Evolutionary conservation across 2,329 filamentous ascomycete genomes (phyloP).

Genomic region (Geosmithia flava): DNA sequence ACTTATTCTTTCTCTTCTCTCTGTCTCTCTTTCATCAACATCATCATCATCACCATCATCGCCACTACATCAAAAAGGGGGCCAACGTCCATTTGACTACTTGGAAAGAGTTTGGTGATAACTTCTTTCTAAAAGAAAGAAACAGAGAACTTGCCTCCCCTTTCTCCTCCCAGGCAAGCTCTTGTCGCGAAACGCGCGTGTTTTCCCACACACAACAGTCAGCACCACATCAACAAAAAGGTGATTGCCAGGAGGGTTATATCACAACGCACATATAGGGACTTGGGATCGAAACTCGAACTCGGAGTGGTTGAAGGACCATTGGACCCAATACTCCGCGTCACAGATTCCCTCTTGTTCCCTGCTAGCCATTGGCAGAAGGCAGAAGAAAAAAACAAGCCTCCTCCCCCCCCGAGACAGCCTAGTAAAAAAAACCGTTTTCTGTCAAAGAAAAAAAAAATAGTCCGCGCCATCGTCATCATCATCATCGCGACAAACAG

Average conservation of each 20-base stretch:
- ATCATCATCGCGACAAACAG: too few relatives aligned
- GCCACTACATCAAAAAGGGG: too few relatives aligned
- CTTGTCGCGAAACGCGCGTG: neutral
- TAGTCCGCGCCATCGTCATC: too few relatives aligned
- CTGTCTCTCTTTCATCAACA: too few relatives aligned
- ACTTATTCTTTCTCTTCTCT: too few relatives aligned
- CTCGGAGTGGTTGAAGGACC: neutral
- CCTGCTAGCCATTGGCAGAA: neutral
- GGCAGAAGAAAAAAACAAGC: slow-evolving; percentile 23
- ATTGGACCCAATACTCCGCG: neutral
- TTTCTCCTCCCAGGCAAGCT: neutral
- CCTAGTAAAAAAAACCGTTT: too few relatives aligned
- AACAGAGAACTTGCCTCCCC: neutral
- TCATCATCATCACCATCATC: too few relatives aligned
- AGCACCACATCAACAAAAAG: neutral
- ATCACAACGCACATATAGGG: slow-evolving; percentile 2
- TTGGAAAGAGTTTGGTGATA: neutral
- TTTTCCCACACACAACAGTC: neutral
- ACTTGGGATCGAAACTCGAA: neutral
- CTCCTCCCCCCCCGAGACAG: too few relatives aligned
- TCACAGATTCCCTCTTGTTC: neutral
- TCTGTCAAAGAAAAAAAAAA: too few relatives aligned
- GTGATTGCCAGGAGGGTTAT: slow-evolving; percentile 1
- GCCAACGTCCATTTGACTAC: too few relatives aligned
- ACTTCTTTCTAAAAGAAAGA: neutral